These are phyloP conservation scores for Diaporthe batatas DNA, from an alignment of 2,329 filamentous ascomycete genomes.

Conservation along the genomic window DNA sequence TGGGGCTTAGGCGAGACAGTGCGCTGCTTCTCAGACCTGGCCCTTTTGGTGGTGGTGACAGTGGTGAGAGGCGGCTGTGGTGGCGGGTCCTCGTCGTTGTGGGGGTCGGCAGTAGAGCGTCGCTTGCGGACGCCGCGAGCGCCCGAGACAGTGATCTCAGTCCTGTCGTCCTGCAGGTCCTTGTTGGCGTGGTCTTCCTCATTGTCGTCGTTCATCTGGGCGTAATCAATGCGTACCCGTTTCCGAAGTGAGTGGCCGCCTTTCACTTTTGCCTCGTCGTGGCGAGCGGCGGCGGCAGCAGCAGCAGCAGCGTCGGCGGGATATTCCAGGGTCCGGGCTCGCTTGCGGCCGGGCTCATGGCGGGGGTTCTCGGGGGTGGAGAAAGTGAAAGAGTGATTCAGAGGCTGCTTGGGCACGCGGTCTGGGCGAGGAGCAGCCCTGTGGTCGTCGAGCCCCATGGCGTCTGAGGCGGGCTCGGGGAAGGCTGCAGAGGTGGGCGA, in stretches of 20 bases:
- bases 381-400: conserved; percentile 55
- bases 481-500: conserved; percentile 32
- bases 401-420: conserved; percentile 50
- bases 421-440: conserved; percentile 40
- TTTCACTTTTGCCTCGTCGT: conserved; percentile 65
- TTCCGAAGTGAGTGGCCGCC: conserved; percentile 71
- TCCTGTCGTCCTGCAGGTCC: conserved; percentile 40
- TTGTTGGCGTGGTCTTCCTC: conserved; percentile 37
- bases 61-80: not conserved
- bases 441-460: conserved; percentile 35
- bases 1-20: conserved; percentile 51
- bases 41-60: conserved; percentile 30
- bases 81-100: conserved; percentile 25
- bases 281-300: conserved; percentile 47
- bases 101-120: conserved; percentile 29
- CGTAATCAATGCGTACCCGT: conserved; percentile 70
- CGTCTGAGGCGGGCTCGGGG: conserved; percentile 20
- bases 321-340: conserved; percentile 59
- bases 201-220: conserved; percentile 65
- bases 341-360: conserved; percentile 53
- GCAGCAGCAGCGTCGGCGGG: conserved; percentile 47
- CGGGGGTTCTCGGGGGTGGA: conserved; percentile 51
- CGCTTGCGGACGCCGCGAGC: conserved; percentile 38
- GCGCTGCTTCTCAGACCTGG: conserved; percentile 37
- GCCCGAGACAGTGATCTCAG: conserved; percentile 36